Conservation (phyloP, 192 early-diverging fungal genomes). For the Rhizophagus sp. region DNA sequence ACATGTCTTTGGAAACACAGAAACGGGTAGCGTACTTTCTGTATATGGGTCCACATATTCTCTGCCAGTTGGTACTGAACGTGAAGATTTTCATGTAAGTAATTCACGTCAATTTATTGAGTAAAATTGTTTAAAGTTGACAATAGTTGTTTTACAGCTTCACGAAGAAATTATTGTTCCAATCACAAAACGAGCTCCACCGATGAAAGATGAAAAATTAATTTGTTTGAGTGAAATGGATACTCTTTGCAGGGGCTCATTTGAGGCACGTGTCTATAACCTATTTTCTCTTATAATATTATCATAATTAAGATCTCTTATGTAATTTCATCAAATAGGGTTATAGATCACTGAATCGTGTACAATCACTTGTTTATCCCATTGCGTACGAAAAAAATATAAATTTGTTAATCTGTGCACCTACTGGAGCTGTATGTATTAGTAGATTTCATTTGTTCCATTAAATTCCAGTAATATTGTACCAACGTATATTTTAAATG, state of each 20-base stretch:
- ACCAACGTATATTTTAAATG: neutral
- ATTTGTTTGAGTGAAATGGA: slow-evolving; percentile 75
- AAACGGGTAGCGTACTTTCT: slow-evolving; percentile 70
- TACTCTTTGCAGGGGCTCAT: slow-evolving; percentile 71
- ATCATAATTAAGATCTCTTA: neutral
- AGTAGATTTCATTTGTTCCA: neutral
- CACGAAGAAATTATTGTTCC: slow-evolving; percentile 95
- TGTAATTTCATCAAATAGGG: slow-evolving; percentile 37
- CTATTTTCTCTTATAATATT: neutral
- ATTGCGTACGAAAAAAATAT: slow-evolving; percentile 94
- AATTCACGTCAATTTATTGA: neutral
- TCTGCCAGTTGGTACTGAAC: slow-evolving; percentile 73
- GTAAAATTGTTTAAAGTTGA: neutral
- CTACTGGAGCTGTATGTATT: slow-evolving; percentile 85
- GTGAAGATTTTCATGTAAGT: slow-evolving; percentile 63
- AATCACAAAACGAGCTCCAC: slow-evolving; percentile 64
- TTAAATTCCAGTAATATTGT: neutral
- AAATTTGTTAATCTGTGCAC: slow-evolving; percentile 98
- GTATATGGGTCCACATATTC: slow-evolving; percentile 78
- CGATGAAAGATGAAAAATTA: slow-evolving; percentile 61
- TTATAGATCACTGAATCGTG: slow-evolving; percentile 87
- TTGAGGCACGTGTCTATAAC: slow-evolving; percentile 48
- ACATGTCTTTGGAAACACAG: slow-evolving; percentile 78
- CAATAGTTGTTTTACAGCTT: slow-evolving; percentile 49
- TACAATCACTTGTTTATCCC: slow-evolving; percentile 95